phyloP scores from a whole-genome alignment of 345 rosid genomes.

The Rhodomyrtus tomentosa region DNA sequence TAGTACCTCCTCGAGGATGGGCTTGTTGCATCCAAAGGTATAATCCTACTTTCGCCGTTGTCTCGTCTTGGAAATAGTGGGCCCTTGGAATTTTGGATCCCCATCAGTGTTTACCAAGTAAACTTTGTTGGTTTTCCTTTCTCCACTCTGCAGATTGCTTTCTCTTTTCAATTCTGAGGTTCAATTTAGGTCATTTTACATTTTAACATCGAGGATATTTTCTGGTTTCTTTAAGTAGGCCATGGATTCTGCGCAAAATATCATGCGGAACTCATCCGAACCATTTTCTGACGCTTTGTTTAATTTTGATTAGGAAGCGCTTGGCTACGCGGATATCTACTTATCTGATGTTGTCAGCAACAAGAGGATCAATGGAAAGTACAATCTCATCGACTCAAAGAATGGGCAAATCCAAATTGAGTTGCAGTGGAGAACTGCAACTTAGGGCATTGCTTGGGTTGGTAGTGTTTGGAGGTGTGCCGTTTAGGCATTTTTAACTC shows the following conservation, averaged over 20 bases:
- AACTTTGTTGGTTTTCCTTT: neutral
- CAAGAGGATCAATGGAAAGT: slow-evolving; percentile 72
- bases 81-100: neutral
- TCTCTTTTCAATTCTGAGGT: neutral
- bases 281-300: neutral
- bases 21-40: slow-evolving; percentile 82
- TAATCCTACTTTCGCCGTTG: neutral
- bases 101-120: neutral
- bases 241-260: neutral
- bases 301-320: slow-evolving; percentile 34
- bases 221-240: neutral
- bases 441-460: slow-evolving; percentile 2
- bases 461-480: neutral
- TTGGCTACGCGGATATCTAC: slow-evolving; percentile 55
- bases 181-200: neutral
- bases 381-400: slow-evolving; percentile 79
- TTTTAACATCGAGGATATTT: neutral
- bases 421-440: slow-evolving; percentile 82
- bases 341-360: slow-evolving; percentile 68
- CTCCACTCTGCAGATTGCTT: neutral
- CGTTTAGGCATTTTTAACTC: neutral
- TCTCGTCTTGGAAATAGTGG: neutral
- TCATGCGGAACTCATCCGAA: neutral
- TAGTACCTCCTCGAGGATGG: slow-evolving; percentile 72
- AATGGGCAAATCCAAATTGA: slow-evolving; percentile 75